Evolutionary conservation across 371 early-diverging fungal genomes (phyloP).

Genomic region (Basidiobolus meristosporus): DNA sequence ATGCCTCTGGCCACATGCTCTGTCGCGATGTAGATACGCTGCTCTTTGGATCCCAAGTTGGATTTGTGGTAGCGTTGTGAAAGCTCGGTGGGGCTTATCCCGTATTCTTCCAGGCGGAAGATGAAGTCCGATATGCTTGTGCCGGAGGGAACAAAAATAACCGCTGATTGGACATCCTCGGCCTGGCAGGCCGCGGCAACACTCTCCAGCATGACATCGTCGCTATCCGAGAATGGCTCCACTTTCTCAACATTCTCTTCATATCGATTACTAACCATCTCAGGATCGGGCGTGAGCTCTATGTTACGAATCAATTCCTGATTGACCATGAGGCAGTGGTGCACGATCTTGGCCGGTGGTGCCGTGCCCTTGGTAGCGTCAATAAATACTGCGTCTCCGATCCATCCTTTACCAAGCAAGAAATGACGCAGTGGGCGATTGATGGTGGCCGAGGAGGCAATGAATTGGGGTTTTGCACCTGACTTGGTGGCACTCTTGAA

Average conservation of each 20-base stretch:
- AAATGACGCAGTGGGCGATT: conserved; percentile 39
- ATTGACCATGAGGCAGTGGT: conserved; percentile 34
- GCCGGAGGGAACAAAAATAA: conserved; percentile 34
- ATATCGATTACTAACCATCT: conserved; percentile 4
- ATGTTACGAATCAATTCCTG: conserved; percentile 26
- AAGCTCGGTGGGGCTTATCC: too few species aligned
- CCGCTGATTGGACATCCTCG: conserved; percentile 24
- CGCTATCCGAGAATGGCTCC: conserved; percentile 25
- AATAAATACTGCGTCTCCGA: conserved; percentile 28
- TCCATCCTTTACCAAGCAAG: conserved; percentile 26
- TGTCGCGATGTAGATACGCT: conserved; percentile 9
- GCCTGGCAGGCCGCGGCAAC: conserved; percentile 22
- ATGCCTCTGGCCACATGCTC: conserved; percentile 72
- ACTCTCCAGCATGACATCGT: conserved; percentile 38
- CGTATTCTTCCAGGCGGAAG: conserved; percentile 9
- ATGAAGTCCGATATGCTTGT: conserved; percentile 12
- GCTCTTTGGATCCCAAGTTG: too few species aligned
- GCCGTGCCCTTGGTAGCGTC: conserved; percentile 26
- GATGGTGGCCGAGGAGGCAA: conserved; percentile 50
- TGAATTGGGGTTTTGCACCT: conserved; percentile 16
- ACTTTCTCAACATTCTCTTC: conserved; percentile 5
- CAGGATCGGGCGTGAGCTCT: conserved; percentile 5
- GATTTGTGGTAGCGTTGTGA: too few species aligned
- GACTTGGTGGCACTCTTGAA: conserved; percentile 7
- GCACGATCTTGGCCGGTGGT: conserved; percentile 15